Evolutionary conservation across 1,284 basidiomycete genomes (phyloP), one percentile per base, ranked within the genome.

Genomic region (Fomitopsis betulina): DNA sequence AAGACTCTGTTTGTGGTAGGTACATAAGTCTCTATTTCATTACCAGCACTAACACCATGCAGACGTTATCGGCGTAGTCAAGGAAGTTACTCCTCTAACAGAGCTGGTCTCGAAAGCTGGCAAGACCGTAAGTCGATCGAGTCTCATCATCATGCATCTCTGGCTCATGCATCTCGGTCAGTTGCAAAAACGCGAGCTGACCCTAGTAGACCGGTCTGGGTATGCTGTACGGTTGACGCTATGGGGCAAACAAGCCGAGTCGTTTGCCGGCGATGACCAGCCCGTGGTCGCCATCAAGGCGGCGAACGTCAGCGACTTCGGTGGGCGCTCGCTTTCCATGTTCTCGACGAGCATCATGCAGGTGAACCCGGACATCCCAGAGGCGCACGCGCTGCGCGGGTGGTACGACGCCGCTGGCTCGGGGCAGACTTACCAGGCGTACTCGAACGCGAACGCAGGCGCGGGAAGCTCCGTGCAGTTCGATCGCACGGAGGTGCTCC

Each of bases 231-330:
- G 93, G 32, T 73, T 98, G 63, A 99, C 97, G 2, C 78, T 99
- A 6, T 99, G 97, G 96, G 97, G 96, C 32, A 95, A 93, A 72
- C 90, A 93, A 70, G 97, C 96, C 1, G 95, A 98, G 70, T 83
- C 83, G 50, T 99, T 89, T 70, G 72, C 72, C 3, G 72, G 74
- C 15, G 72, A 76, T 3, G 79, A 84, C 42, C 79, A 83, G 56
- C 85, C 92, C 10, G 85, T 97, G 21, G 81, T 95, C 61, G 96
- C 96, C 2, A 94, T 97, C 82, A 98, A 97, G 76, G 92, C 94
- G 23, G 93, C 94, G 67, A 96, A 91, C 74, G 94, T 99, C 42
- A 88, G 94, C 42, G 96, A 98, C 66, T 99, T 93, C 72, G 91
- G 32, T 2, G 89, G 89, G 23, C 84, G 92, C 56, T 90, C 82